Evolutionary conservation across 177 flowering plant species (phyloP).

Genomic region (Vitis hybrid): DNA sequence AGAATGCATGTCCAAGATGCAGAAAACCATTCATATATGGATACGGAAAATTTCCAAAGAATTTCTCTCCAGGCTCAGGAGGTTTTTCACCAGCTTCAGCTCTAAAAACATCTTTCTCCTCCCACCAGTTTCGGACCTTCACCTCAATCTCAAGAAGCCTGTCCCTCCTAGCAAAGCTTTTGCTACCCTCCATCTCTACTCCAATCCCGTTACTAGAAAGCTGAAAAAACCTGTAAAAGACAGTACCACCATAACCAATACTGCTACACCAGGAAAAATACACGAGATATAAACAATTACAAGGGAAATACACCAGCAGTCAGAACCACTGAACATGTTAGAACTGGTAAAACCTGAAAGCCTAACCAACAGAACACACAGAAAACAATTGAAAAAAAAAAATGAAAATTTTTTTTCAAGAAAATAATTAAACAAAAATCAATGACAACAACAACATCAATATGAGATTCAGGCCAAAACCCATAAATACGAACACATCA

Average conservation of each 20-base stretch:
- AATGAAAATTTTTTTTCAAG: no score
- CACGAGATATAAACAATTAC: no score
- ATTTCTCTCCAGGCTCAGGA: conserved; percentile 71
- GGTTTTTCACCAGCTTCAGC: conserved; percentile 54
- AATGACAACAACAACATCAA: no score
- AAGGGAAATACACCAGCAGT: no score
- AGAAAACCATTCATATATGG: conserved; percentile 93
- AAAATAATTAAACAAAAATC: no score
- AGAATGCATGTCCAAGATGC: conserved; percentile 93
- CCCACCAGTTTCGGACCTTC: conserved; percentile 63
- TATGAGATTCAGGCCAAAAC: no score
- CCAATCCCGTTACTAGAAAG: conserved; percentile 36
- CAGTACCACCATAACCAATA: neutral
- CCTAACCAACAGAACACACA: no score
- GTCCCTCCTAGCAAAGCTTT: conserved; percentile 78
- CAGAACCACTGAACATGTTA: no score
- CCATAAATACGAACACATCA: no score
- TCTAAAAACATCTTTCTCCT: conserved; percentile 55
- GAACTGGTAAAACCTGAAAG: no score
- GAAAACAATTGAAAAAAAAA: no score
- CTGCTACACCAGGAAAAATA: no score
- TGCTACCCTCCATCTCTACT: conserved; percentile 37
- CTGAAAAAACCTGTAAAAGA: conserved; percentile 27
- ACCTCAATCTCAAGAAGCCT: conserved; percentile 61
- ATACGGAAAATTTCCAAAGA: conserved; percentile 87